These are phyloP conservation scores for button mushroom (Agaricus bisporus) DNA, from an alignment of 768 basidiomycete genomes.

Conservation along the genomic window DNA sequence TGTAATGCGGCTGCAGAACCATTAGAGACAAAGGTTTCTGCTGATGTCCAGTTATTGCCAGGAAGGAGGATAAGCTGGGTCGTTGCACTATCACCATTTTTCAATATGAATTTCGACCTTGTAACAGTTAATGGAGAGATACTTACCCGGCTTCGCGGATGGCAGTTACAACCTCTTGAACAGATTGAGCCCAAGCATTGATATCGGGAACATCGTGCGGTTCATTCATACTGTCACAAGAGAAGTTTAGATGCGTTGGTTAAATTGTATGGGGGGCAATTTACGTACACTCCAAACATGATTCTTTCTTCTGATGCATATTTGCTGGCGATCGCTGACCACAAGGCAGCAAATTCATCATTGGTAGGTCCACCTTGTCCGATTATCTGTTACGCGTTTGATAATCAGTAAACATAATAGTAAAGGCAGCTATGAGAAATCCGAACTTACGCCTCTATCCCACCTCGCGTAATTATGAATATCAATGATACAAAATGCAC, in stretches of 20 bases:
- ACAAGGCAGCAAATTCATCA: slow-evolving; percentile 45
- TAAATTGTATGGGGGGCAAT: background rate
- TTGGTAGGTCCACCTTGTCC: slow-evolving; percentile 59
- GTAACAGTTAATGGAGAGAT: background rate
- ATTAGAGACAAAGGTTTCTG: slow-evolving; percentile 41
- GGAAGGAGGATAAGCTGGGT: slow-evolving; percentile 53
- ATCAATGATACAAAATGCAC: slow-evolving; percentile 50
- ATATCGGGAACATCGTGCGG: slow-evolving; percentile 53
- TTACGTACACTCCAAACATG: slow-evolving; percentile 43
- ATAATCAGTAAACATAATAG: background rate
- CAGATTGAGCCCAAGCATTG: slow-evolving; percentile 39
- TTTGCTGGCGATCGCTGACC: slow-evolving; percentile 45
- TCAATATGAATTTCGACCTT: background rate
- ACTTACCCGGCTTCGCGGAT: slow-evolving; percentile 47
- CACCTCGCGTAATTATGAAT: slow-evolving; percentile 59
- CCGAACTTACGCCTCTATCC: slow-evolving; percentile 32
- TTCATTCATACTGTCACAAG: slow-evolving; percentile 49
- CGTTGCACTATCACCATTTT: slow-evolving; percentile 32
- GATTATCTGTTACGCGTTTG: slow-evolving; percentile 33
- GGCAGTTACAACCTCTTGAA: slow-evolving; percentile 57
- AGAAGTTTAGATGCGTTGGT: background rate
- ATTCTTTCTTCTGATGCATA: slow-evolving; percentile 35
- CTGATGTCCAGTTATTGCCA: slow-evolving; percentile 53
- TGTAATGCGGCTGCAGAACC: slow-evolving; percentile 43
- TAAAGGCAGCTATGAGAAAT: background rate